Conservation (phyloP, 2,329 filamentous ascomycete species). For the Fusarium udum region DNA sequence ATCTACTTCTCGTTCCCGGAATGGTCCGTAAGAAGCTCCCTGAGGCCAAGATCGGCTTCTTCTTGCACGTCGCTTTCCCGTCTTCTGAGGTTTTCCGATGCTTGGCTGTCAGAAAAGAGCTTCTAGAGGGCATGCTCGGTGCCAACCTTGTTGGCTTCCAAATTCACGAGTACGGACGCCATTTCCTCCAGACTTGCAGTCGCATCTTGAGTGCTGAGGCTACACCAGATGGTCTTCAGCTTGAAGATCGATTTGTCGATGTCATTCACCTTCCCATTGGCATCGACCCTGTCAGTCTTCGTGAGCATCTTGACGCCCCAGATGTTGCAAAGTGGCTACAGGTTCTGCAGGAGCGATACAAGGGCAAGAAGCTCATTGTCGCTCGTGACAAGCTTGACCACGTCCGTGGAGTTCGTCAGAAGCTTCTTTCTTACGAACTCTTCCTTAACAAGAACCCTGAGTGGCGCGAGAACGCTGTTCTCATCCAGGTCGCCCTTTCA, state of each 20-base stretch:
- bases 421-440: constrained; percentile 89
- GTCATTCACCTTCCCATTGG: constrained; percentile 88
- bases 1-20: constrained; percentile 84
- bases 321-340: constrained; percentile 83
- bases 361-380: constrained; percentile 89
- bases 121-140: constrained; percentile 91
- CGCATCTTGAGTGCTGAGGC: constrained; percentile 90
- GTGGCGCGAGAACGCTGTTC: constrained; percentile 86
- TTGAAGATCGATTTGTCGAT: constrained; percentile 93
- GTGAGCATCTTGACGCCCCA: constrained; percentile 73
- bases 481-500: constrained; percentile 94
- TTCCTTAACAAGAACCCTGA: constrained; percentile 95
- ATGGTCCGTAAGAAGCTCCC: constrained; percentile 92
- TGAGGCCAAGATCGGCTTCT: constrained; percentile 95
- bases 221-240: constrained; percentile 84
- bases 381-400: constrained; percentile 94
- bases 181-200: constrained; percentile 96
- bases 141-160: constrained; percentile 95
- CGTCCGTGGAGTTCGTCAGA: constrained; percentile 91
- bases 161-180: constrained; percentile 89
- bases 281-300: constrained; percentile 83
- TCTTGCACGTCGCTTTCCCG: constrained; percentile 93
- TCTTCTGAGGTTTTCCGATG: constrained; percentile 97
- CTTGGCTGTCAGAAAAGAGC: constrained; percentile 83
- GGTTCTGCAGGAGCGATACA: constrained; percentile 83